phyloP scores from a whole-genome alignment of 768 basidiomycete species.

The Pleurotus platypus region DNA sequence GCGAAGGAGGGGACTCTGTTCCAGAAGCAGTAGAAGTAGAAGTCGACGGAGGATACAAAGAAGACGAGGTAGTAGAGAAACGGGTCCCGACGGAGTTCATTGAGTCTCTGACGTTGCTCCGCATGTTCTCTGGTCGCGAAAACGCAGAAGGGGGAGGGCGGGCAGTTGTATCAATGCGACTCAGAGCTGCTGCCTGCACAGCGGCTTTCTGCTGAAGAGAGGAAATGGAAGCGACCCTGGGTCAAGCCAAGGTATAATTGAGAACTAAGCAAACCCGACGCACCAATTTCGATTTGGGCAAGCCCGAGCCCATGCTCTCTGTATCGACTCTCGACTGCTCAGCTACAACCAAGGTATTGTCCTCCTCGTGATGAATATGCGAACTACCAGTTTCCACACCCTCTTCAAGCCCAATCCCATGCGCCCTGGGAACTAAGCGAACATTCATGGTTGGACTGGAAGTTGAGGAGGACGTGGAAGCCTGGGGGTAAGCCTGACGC shows the following conservation, averaged over 20 bases:
- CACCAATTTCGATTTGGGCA: constrained; percentile 33
- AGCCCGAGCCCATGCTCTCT: constrained; percentile 8
- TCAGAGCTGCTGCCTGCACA: constrained; percentile 21
- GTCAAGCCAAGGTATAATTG: neutral
- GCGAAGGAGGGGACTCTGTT: constrained; percentile 63
- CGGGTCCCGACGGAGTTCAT: constrained; percentile 58
- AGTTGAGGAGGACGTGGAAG: neutral
- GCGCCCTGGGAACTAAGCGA: neutral
- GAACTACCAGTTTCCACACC: constrained; percentile 2
- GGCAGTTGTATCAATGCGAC: constrained; percentile 12
- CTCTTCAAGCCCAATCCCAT: neutral
- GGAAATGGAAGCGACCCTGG: neutral
- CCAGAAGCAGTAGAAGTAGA: constrained; percentile 62
- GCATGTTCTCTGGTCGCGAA: constrained; percentile 43
- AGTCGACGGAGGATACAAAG: constrained; percentile 73
- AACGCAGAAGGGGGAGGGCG: constrained; percentile 42
- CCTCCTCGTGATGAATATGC: constrained; percentile 5
- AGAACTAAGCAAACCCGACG: constrained; percentile 15
- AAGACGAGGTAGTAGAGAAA: constrained; percentile 67
- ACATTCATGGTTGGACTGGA: constrained; percentile 6
- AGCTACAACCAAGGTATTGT: constrained; percentile 4
- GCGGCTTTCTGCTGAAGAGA: constrained; percentile 29
- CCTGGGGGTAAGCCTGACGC: neutral
- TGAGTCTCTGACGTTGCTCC: constrained; percentile 34
- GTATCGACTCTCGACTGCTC: neutral